phyloP scores from a whole-genome alignment of 1,284 basidiomycete genomes.

The Trichosporon coremiiforme region DNA sequence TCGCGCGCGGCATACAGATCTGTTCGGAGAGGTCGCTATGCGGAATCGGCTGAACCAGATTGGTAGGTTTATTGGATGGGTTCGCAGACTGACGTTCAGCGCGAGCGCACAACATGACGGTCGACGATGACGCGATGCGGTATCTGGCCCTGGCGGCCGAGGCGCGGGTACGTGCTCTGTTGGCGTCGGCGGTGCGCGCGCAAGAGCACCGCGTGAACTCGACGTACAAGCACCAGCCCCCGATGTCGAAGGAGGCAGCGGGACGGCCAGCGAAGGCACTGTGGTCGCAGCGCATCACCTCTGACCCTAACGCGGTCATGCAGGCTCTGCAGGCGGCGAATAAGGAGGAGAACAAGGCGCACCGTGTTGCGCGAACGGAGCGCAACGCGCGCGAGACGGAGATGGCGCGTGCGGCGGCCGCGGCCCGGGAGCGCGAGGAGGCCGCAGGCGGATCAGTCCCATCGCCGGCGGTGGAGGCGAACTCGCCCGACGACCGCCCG shows the following conservation, averaged over 20 bases:
- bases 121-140: conserved; percentile 47
- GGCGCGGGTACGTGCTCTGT: conserved; percentile 41
- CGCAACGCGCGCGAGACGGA: conserved; percentile 49
- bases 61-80: conserved; percentile 32
- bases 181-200: conserved; percentile 42
- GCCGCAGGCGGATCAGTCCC: background rate
- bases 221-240: conserved; percentile 41
- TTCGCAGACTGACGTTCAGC: conserved; percentile 29
- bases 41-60: conserved; percentile 33
- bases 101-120: conserved; percentile 38
- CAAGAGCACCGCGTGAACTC: conserved; percentile 50
- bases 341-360: conserved; percentile 47
- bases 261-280: conserved; percentile 30
- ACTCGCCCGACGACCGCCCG: conserved; percentile 9
- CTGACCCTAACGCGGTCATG: conserved; percentile 44
- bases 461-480: conserved; percentile 18
- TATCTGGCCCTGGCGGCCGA: conserved; percentile 52
- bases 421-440: conserved; percentile 27
- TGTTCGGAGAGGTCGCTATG: conserved; percentile 42
- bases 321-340: conserved; percentile 40
- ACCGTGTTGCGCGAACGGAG: conserved; percentile 46
- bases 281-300: conserved; percentile 45
- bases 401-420: conserved; percentile 36
- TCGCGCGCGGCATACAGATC: conserved; percentile 42
- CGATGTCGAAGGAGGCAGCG: conserved; percentile 28